Percentiles rank a stretch among this genome's conserved stretches.
phyloP scores from a whole-genome alignment of 2,329 filamentous ascomycete genomes.

The Fusarium sp. region DNA sequence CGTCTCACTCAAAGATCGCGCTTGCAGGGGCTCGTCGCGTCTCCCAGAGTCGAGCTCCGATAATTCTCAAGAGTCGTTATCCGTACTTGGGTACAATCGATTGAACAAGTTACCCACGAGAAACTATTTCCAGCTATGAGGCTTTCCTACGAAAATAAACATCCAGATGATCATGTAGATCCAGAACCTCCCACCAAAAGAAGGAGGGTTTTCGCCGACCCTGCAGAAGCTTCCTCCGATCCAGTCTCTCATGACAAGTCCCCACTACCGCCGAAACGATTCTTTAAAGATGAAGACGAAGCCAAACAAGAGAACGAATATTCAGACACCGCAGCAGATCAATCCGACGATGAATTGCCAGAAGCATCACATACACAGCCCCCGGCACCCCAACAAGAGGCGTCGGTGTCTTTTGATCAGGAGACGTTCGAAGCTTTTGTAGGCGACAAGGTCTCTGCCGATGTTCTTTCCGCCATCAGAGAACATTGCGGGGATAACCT shows the following conservation, averaged over 20 bases:
- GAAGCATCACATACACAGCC: conserved; percentile 16
- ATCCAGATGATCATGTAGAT: conserved; percentile 48
- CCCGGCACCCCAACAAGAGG: conserved; percentile 37
- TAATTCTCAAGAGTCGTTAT: conserved; percentile 14
- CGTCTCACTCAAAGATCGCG: conserved; percentile 55
- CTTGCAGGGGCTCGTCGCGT: conserved; percentile 52
- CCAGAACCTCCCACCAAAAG: conserved; percentile 62
- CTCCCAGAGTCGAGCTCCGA: conserved; percentile 45
- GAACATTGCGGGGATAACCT: conserved; percentile 68
- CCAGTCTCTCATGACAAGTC: conserved; percentile 40
- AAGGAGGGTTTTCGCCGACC: conserved; percentile 55
- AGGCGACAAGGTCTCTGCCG: conserved; percentile 65
- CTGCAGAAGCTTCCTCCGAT: conserved; percentile 50
- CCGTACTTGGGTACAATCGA: conserved; percentile 1
- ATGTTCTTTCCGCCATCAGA: conserved; percentile 64
- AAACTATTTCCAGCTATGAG: conserved; percentile 16
- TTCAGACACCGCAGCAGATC: conserved; percentile 22
- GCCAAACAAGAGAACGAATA: conserved; percentile 40
- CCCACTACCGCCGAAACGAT: conserved; percentile 44
- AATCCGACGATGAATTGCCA: conserved; percentile 26
- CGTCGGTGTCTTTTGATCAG: conserved; percentile 64
- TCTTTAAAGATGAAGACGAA: conserved; percentile 47
- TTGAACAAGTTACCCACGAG: not conserved
- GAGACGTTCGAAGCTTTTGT: conserved; percentile 70
- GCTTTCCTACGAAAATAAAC: conserved; percentile 53